phyloP scores from a whole-genome alignment of 129 eudicot genomes.

The Chrysanthemum seticuspe region DNA sequence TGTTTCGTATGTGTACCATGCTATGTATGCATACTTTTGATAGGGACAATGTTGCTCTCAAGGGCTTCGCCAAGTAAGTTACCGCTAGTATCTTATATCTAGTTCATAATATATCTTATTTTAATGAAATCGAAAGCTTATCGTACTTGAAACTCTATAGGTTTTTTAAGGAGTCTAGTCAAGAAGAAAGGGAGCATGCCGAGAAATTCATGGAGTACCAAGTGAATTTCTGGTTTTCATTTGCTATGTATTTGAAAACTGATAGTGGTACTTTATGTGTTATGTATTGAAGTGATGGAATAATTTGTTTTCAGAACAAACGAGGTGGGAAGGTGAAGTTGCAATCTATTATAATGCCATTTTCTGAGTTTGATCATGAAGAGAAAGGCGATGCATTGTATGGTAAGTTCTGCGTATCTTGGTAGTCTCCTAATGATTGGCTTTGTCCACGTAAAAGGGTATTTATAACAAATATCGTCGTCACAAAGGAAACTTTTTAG shows the following conservation, averaged over 20 bases:
- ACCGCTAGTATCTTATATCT: not conserved
- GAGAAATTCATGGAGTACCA: slow-evolving; percentile 91
- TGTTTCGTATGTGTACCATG: slow-evolving; percentile 92
- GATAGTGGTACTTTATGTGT: not conserved
- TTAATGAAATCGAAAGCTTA: no score
- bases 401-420: slow-evolving; percentile 40
- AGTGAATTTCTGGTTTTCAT: slow-evolving; percentile 33
- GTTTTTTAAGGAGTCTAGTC: slow-evolving; percentile 89
- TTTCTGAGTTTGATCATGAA: slow-evolving; percentile 79
- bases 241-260: slow-evolving; percentile 11
- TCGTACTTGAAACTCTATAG: slow-evolving; percentile 25
- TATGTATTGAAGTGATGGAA: not conserved
- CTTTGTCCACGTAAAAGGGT: no score
- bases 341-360: slow-evolving; percentile 59
- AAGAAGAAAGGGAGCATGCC: slow-evolving; percentile 92
- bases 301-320: no score
- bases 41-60: slow-evolving; percentile 89
- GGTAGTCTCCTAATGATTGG: no score
- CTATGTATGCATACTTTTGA: slow-evolving; percentile 91
- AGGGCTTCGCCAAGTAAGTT: slow-evolving; percentile 85
- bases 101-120: not conserved
- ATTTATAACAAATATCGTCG: slow-evolving; percentile 19
- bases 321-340: no score
- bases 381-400: slow-evolving; percentile 94
- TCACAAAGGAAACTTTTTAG: no score